Conservation (phyloP, 2,329 filamentous ascomycete species). For the Fusarium sp. region DNA sequence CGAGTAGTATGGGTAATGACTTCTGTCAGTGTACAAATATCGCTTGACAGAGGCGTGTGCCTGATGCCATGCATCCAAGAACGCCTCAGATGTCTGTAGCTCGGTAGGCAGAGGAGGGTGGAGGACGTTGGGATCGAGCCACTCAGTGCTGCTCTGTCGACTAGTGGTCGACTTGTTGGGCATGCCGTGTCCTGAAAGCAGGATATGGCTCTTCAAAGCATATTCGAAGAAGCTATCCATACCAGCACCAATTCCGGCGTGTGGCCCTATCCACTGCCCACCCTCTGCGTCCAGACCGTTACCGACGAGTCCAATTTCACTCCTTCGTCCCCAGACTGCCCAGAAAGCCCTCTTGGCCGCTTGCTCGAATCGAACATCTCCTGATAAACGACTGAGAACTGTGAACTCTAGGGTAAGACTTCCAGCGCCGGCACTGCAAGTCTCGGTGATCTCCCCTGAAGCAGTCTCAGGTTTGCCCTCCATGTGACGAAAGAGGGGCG, state of each 20-base stretch:
- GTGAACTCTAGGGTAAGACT: slow-evolving; percentile 95
- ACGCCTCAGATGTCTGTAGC: slow-evolving; percentile 79
- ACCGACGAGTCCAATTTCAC: slow-evolving; percentile 86
- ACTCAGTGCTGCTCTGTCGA: slow-evolving; percentile 53
- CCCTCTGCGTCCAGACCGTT: slow-evolving; percentile 92
- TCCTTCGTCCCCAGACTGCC: slow-evolving; percentile 93
- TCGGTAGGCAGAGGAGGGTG: slow-evolving; percentile 69
- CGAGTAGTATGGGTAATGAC: slow-evolving; percentile 90
- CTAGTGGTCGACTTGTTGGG: slow-evolving; percentile 59
- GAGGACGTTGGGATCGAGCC: slow-evolving; percentile 72
- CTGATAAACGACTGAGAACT: slow-evolving; percentile 86
- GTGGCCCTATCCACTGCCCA: slow-evolving; percentile 87
- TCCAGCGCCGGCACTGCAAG: slow-evolving; percentile 95
- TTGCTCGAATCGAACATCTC: slow-evolving; percentile 87
- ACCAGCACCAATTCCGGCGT: slow-evolving; percentile 94
- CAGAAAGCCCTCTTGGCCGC: slow-evolving; percentile 93
- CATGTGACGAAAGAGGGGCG: slow-evolving; percentile 73
- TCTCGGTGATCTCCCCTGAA: slow-evolving; percentile 83
- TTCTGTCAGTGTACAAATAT: slow-evolving; percentile 82
- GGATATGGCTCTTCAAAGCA: slow-evolving; percentile 90
- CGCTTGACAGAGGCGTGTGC: slow-evolving; percentile 88
- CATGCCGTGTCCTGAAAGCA: slow-evolving; percentile 79
- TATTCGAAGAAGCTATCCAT: slow-evolving; percentile 99
- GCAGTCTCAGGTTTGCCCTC: slow-evolving; percentile 48
- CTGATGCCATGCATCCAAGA: slow-evolving; percentile 84